Conservation (phyloP, 352 stramenopile genomes). For the Plasmopara viticola region DNA sequence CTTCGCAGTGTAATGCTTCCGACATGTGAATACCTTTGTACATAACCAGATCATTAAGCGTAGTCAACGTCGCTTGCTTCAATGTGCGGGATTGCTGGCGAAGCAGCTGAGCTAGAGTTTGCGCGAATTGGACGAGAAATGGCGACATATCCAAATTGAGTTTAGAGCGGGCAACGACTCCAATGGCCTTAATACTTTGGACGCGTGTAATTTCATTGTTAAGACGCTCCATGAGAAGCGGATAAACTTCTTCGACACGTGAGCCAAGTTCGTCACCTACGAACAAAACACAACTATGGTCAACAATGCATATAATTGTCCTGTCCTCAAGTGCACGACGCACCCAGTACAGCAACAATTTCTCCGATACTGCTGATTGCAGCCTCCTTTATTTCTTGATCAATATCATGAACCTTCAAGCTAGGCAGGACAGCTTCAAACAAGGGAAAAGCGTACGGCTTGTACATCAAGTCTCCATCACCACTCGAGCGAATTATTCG, state of each 20-base stretch:
- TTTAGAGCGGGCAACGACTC: slow-evolving; percentile 81
- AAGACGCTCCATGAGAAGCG: slow-evolving; percentile 93
- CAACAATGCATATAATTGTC: slow-evolving; percentile 4
- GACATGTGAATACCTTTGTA: slow-evolving; percentile 66
- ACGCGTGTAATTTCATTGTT: slow-evolving; percentile 98
- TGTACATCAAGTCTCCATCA: slow-evolving; percentile 28
- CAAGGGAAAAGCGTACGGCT: slow-evolving; percentile 70
- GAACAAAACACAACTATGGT: slow-evolving; percentile 8
- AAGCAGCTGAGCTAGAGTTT: slow-evolving; percentile 87
- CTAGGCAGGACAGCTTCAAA: slow-evolving; percentile 92
- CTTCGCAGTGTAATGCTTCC: slow-evolving; percentile 75
- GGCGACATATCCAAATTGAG: slow-evolving; percentile 86
- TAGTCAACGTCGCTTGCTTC: slow-evolving; percentile 91
- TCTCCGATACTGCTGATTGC: slow-evolving; percentile 89
- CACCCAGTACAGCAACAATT: slow-evolving; percentile 73
- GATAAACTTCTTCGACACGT: slow-evolving; percentile 81
- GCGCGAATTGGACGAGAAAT: slow-evolving; percentile 86
- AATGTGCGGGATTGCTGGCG: slow-evolving; percentile 93
- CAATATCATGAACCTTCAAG: slow-evolving; percentile 95
- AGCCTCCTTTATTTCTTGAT: slow-evolving; percentile 99
- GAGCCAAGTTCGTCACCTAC: slow-evolving; percentile 73
- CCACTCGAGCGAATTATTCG: slow-evolving; percentile 53
- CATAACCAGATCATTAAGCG: slow-evolving; percentile 88
- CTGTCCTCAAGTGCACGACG: slow-evolving; percentile 5
- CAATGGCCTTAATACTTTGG: slow-evolving; percentile 94